A percentile compares a stretch with the other conserved stretches of the same genome.
Evolutionary conservation across 805 yeast species (phyloP).

Genomic region (Suhomyces tanzawaensis): DNA sequence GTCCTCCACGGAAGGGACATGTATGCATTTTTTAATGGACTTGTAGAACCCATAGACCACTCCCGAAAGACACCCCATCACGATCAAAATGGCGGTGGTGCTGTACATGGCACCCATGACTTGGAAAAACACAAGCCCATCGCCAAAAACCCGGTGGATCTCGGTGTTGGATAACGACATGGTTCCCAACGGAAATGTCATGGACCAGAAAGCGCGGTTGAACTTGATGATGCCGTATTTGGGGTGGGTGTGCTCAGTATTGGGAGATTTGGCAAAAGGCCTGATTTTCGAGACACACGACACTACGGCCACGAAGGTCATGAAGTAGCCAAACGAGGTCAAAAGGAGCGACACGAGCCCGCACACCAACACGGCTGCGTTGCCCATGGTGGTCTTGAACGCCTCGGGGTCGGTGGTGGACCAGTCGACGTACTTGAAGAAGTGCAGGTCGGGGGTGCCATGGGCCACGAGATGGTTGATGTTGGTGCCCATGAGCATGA

Average conservation of each 20-base stretch:
- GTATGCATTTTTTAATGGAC: too few relatives aligned
- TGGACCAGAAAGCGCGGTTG: conserved; percentile 57
- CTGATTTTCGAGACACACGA: conserved; percentile 42
- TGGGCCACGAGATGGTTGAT: conserved; percentile 20
- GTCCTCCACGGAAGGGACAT: too few relatives aligned
- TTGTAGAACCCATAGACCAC: conserved; percentile 14
- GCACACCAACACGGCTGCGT: conserved; percentile 8
- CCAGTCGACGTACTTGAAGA: conserved; percentile 1
- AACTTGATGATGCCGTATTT: conserved; percentile 19
- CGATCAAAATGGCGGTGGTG: conserved; percentile 45
- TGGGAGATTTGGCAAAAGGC: conserved; percentile 33
- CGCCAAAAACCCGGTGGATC: conserved; percentile 32
- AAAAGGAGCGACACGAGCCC: conserved; percentile 33
- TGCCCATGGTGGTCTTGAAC: not conserved
- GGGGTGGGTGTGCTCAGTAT: conserved; percentile 18
- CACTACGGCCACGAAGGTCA: conserved; percentile 35
- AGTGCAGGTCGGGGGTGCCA: not conserved
- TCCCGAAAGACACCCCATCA: conserved; percentile 34
- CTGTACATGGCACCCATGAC: conserved; percentile 64
- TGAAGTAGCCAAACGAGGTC: conserved; percentile 57
- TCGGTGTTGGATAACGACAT: conserved; percentile 58
- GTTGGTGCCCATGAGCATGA: conserved; percentile 53
- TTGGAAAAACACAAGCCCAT: conserved; percentile 54
- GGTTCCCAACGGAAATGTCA: conserved; percentile 86
- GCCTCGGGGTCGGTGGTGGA: conserved; percentile 2